Evolutionary conservation across 495 filamentous ascomycete genomes (phyloP).

Genomic region (Hypoxylon crocopeplum): DNA sequence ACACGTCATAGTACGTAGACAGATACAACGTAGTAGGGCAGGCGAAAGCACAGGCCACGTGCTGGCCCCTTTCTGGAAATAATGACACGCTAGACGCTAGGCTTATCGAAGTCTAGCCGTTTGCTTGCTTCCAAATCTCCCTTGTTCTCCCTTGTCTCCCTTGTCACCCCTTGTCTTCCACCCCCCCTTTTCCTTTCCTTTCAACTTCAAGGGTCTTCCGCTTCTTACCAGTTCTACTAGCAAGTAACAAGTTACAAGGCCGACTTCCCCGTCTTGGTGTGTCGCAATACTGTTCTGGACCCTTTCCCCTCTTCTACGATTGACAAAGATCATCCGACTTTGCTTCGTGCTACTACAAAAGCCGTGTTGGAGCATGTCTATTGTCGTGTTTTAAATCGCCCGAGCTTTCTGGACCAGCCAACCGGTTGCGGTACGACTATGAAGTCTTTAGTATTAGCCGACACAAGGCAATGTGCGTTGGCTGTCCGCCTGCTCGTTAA

Average conservation of each 20-base stretch:
- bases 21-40: slow-evolving; percentile 10
- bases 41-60: slow-evolving; percentile 27
- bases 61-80: slow-evolving; percentile 25
- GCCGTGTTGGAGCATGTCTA: slow-evolving; percentile 9
- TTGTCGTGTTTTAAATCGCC: slow-evolving; percentile 21
- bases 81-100: slow-evolving; percentile 25
- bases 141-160: too few relatives aligned
- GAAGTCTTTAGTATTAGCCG: slow-evolving; percentile 18
- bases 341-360: slow-evolving; percentile 14
- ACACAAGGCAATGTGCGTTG: slow-evolving; percentile 11
- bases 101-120: slow-evolving; percentile 8
- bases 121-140: slow-evolving; percentile 12
- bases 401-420: slow-evolving; percentile 30
- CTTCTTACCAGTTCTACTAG: too few relatives aligned
- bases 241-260: slow-evolving; percentile 6
- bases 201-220: too few relatives aligned
- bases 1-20: slow-evolving; percentile 33
- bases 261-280: slow-evolving; percentile 23
- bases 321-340: slow-evolving; percentile 36
- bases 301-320: slow-evolving; percentile 37
- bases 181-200: too few relatives aligned
- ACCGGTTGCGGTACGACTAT: slow-evolving; percentile 8
- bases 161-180: too few relatives aligned
- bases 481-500: slow-evolving; percentile 4
- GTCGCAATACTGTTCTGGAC: slow-evolving; percentile 35